A percentile compares a stretch with the other conserved stretches of the same genome.
These are phyloP conservation scores for Globisporangium megalacanthum DNA, from an alignment of 352 stramenopile genomes.

Conservation along the genomic window DNA sequence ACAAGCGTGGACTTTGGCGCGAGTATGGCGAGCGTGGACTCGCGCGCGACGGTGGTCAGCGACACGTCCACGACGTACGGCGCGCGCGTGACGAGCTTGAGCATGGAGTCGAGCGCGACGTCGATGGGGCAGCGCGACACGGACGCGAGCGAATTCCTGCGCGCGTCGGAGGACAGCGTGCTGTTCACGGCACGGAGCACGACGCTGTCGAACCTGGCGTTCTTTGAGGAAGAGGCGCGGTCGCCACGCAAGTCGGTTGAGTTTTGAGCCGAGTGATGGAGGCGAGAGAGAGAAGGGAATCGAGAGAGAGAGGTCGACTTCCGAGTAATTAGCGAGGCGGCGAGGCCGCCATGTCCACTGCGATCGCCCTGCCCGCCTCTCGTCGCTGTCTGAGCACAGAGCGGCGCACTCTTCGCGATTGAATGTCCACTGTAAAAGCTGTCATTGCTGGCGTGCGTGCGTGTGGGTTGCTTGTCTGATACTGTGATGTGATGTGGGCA, in stretches of 20 bases:
- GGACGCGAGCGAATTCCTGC: constrained; percentile 28
- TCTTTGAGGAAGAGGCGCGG: constrained; percentile 17
- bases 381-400: too few species aligned
- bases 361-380: too few species aligned
- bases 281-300: background rate
- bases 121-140: constrained; percentile 27
- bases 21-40: background rate
- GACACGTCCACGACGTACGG: constrained; percentile 4
- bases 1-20: background rate
- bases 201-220: constrained; percentile 25
- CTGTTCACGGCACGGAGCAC: constrained; percentile 23
- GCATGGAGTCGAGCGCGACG: constrained; percentile 21
- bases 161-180: constrained; percentile 22
- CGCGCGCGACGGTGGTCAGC: background rate
- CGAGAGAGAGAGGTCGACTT: background rate
- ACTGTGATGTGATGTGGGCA: too few species aligned
- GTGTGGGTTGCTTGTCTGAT: too few species aligned
- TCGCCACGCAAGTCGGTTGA: constrained; percentile 12
- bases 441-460: background rate
- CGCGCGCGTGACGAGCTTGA: constrained; percentile 16
- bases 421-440: background rate
- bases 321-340: too few species aligned
- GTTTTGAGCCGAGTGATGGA: constrained; percentile 9
- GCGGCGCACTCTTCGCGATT: too few species aligned
- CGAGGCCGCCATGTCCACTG: too few species aligned